Conservation (phyloP, 768 basidiomycete species). For the Suillus clintonianus region DNA sequence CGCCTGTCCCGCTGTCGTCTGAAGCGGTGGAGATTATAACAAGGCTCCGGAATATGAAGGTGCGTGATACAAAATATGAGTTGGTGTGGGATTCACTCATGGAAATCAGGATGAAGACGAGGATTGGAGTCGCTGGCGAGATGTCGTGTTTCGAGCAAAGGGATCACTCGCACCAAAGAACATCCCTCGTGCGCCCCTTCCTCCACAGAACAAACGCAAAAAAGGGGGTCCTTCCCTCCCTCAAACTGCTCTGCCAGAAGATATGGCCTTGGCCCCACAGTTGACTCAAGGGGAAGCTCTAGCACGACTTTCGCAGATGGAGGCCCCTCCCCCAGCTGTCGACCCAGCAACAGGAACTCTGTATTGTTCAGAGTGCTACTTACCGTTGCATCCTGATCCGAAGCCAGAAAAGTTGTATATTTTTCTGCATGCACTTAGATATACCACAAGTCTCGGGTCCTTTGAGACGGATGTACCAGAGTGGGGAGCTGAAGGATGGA, state of each 20-base stretch:
- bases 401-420: constrained; percentile 91
- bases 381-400: constrained; percentile 93
- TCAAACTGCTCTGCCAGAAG: neutral
- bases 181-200: constrained; percentile 40
- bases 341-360: constrained; percentile 45
- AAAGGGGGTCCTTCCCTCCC: constrained; percentile 44
- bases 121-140: constrained; percentile 88
- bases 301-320: constrained; percentile 28
- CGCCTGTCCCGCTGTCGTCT: constrained; percentile 75
- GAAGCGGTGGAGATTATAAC: constrained; percentile 82
- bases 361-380: constrained; percentile 90
- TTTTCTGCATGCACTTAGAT: constrained; percentile 89
- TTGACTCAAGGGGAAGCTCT: constrained; percentile 53
- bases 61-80: constrained; percentile 29
- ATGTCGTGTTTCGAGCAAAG: constrained; percentile 80
- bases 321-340: constrained; percentile 28
- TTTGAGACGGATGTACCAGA: constrained; percentile 87
- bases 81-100: neutral
- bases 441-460: constrained; percentile 78
- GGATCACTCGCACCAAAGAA: constrained; percentile 47
- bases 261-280: constrained; percentile 26
- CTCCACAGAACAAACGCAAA: constrained; percentile 61
- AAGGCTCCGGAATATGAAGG: constrained; percentile 80
- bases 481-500: constrained; percentile 81
- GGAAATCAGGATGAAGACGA: constrained; percentile 73